phyloP scores from a whole-genome alignment of 2,329 filamentous ascomycete species.

The Trichoderma sp. region DNA sequence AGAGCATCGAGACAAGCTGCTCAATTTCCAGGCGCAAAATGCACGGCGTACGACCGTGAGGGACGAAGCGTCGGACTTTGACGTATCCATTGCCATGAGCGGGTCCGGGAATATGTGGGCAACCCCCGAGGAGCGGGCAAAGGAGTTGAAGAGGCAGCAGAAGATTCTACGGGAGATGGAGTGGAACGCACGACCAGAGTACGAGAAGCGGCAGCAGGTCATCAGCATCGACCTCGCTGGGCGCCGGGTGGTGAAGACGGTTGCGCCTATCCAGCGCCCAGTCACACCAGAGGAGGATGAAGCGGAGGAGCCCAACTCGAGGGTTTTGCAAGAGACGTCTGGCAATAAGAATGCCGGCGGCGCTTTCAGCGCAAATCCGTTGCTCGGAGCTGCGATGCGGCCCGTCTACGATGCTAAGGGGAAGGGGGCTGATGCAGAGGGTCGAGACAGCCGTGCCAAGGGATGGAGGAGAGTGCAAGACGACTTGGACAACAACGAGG shows the following conservation, averaged over 20 bases:
- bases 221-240: slow-evolving; percentile 82
- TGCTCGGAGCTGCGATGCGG: slow-evolving; percentile 65
- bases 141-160: slow-evolving; percentile 83
- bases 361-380: slow-evolving; percentile 69
- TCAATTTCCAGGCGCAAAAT: slow-evolving; percentile 84
- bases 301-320: slow-evolving; percentile 37
- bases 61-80: slow-evolving; percentile 75
- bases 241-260: slow-evolving; percentile 73
- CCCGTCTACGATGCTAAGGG: slow-evolving; percentile 61
- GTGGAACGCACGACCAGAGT: slow-evolving; percentile 81
- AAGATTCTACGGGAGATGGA: slow-evolving; percentile 82
- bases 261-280: slow-evolving; percentile 64
- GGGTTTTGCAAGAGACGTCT: slow-evolving; percentile 41
- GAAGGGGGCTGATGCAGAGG: slow-evolving; percentile 49
- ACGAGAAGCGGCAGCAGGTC: slow-evolving; percentile 83
- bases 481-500: slow-evolving; percentile 61
- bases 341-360: slow-evolving; percentile 49
- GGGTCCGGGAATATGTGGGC: slow-evolving; percentile 71
- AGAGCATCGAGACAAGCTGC: slow-evolving; percentile 77
- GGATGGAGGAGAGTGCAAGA: slow-evolving; percentile 65
- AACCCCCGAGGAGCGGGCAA: slow-evolving; percentile 76
- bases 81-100: slow-evolving; percentile 50
- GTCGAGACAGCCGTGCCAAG: slow-evolving; percentile 48
- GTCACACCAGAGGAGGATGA: slow-evolving; percentile 54
- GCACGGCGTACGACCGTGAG: slow-evolving; percentile 80